Evolutionary conservation across 202 grass and related monocot species (phyloP), one percentile per base, ranked within the genome.

Genomic region (Alloteropsis angusta): DNA sequence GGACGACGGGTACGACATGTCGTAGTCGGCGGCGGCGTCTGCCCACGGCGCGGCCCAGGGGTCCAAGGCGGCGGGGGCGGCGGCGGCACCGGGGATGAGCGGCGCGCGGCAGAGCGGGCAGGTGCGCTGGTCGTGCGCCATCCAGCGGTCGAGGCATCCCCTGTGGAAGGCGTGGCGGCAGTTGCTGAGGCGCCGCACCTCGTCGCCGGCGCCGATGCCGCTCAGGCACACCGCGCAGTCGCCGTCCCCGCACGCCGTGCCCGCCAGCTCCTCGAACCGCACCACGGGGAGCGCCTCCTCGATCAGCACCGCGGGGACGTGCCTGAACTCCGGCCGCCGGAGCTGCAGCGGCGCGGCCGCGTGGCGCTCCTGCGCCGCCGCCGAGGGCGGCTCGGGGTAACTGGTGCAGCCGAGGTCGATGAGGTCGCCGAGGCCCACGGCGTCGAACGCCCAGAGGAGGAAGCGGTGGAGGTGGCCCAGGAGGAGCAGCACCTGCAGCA

Each of bases 161-260:
- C 86, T 86, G 88, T 97, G 93, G 84, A 97, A 97, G 75, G 91
- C 88, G 77, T 97, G 93, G 65, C 88, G 77, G 93, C 93, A 93
- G 78, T 93, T 93, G 60, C 46, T 1, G 19, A 97, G 88, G 43
- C 75, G 84, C 25, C 88, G 87, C 78, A 97, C 93, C 86, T 93
- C 93, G 81, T 97, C 91, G 1, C 9, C 60, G n/a, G 75, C 86
- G 61, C 8, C 86, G 85, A 97, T 67, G 76, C 82, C 88, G 83
- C 79, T 48, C 49, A 97, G 85, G 82, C 93, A 97, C 41, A 93
- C 91, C 0, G 91, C 84, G 80, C 93, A 93, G 81, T 85, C 87
- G 67, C 67, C 60, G 72, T 19, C 82, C 1, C 50, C 71, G 78
- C 88, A 77, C 16, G 53, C 64, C 2, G 37, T 18, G 9, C 61